Base-by-base conservation (phyloP, 805 yeast species). In the Ogataea nitratoaversa region DNA sequence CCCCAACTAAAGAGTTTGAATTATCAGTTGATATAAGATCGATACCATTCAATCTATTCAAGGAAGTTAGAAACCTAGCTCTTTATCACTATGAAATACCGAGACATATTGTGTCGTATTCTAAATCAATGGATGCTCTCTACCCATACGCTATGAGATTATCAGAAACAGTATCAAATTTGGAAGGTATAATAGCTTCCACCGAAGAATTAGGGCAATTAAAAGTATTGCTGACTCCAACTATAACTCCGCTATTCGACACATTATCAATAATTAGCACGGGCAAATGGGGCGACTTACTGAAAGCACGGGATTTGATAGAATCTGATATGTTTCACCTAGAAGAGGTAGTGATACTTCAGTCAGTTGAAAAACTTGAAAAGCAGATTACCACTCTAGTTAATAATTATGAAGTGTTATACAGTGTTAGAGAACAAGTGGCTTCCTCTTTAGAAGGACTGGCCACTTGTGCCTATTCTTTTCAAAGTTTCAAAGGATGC, bases 51-150 rank as follows among this genome's bases (percentile, higher is more conserved):
- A 50, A 63, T 1, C 52, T 77, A 8, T 71, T 72, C 57, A 71
- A 75, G 40, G 87, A 84, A 50, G 74, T 78, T 1, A 59, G 75
- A 30, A 71, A 72, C 35, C 53, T 84, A 23, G 56, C 65, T 5
- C 60, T 68, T 44, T 57, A 79, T 45, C 79, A 76, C 0, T 76
- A 70, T 51, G 74, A 71, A 8, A 60, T 87, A 0, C 91, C 95
- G 0, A 72, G 73, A 19, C 50, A 67, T 5, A 44, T 84, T 2
- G 46, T 65, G 12, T 52, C 72, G 2, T 68, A 66, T 20, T 68
- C 86, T 1, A 68, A 76, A 32, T 71, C 68, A 23, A 66, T 80
- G 2, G 67, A 74, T 40, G 62, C 68, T 23, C 52, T 83, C 0
- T 72, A 78, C 37, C 87, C 90, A 0, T 70, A 71, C 46, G 82